These are phyloP conservation scores for Coemansia sp. DNA, from an alignment of 192 early-diverging fungal genomes.

Conservation along the genomic window DNA sequence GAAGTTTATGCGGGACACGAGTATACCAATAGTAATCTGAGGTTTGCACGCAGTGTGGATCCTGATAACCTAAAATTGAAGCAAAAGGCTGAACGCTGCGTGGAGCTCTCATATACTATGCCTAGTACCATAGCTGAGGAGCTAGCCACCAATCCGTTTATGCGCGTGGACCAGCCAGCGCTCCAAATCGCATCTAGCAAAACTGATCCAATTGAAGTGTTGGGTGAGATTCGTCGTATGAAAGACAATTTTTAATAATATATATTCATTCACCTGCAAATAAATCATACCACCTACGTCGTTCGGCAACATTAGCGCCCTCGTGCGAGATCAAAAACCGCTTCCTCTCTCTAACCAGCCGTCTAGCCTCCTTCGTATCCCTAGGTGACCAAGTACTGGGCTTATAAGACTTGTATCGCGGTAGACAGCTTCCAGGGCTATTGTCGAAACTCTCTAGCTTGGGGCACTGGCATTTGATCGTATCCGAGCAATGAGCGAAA, in stretches of 20 bases:
- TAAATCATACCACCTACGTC: constrained; percentile 46
- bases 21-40: constrained; percentile 77
- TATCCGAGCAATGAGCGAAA: constrained; percentile 44
- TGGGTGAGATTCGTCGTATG: constrained; percentile 76
- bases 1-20: constrained; percentile 93
- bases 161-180: constrained; percentile 73
- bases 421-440: constrained; percentile 36
- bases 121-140: constrained; percentile 94
- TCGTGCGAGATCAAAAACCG: constrained; percentile 9
- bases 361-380: constrained; percentile 38
- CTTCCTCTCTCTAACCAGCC: constrained; percentile 21
- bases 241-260: constrained; percentile 70
- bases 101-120: constrained; percentile 62
- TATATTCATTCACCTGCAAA: constrained; percentile 26
- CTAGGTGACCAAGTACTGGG: constrained; percentile 20
- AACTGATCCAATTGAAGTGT: constrained; percentile 72
- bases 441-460: constrained; percentile 34
- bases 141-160: constrained; percentile 84
- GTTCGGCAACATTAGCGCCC: constrained; percentile 26
- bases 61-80: constrained; percentile 71
- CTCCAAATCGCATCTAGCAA: constrained; percentile 63
- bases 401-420: constrained; percentile 31
- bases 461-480: constrained; percentile 44
- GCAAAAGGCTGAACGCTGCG: constrained; percentile 69
- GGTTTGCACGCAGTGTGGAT: constrained; percentile 83